Conservation (phyloP, 441 rosid genomes). For the Jatropha podagrica region DNA sequence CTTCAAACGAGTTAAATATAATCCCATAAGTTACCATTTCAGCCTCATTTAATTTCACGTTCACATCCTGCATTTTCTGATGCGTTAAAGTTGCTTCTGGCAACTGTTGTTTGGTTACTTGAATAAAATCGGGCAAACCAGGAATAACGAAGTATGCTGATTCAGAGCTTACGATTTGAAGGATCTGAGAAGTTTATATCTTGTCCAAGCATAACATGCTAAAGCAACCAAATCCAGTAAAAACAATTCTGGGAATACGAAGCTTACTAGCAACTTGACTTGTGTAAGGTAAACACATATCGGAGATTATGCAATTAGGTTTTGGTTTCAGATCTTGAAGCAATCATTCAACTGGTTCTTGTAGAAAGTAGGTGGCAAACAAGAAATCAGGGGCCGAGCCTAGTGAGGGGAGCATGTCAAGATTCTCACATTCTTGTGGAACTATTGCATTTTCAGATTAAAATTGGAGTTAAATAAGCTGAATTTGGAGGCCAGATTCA, state of each 20-base stretch:
- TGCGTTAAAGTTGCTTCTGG: background rate
- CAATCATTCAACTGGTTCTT: constrained; percentile 18
- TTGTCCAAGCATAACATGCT: constrained; percentile 4
- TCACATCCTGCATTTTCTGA: background rate
- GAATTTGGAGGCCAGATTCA: constrained; percentile 30
- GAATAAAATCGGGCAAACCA: constrained; percentile 25
- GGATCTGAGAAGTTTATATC: constrained; percentile 4
- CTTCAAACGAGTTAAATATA: constrained; percentile 39
- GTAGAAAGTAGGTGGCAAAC: constrained; percentile 20
- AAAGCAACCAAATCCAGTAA: constrained; percentile 33
- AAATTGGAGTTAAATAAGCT: constrained; percentile 18
- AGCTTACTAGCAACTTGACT: constrained; percentile 28
- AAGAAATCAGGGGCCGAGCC: constrained; percentile 12
- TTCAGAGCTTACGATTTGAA: constrained; percentile 14
- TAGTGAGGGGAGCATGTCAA: constrained; percentile 31
- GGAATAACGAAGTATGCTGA: constrained; percentile 27
- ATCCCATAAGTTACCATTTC: constrained; percentile 28
- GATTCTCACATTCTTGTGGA: constrained; percentile 40
- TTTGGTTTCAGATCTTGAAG: constrained; percentile 27
- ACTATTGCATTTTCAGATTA: constrained; percentile 36
- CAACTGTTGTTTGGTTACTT: constrained; percentile 22
- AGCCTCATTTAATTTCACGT: background rate
- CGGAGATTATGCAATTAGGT: constrained; percentile 42
- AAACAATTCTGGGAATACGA: constrained; percentile 36
- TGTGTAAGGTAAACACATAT: constrained; percentile 26